These are phyloP conservation scores for Monoraphidium neglectum DNA, from an alignment of 139 green algal genomes.

Conservation along the genomic window DNA sequence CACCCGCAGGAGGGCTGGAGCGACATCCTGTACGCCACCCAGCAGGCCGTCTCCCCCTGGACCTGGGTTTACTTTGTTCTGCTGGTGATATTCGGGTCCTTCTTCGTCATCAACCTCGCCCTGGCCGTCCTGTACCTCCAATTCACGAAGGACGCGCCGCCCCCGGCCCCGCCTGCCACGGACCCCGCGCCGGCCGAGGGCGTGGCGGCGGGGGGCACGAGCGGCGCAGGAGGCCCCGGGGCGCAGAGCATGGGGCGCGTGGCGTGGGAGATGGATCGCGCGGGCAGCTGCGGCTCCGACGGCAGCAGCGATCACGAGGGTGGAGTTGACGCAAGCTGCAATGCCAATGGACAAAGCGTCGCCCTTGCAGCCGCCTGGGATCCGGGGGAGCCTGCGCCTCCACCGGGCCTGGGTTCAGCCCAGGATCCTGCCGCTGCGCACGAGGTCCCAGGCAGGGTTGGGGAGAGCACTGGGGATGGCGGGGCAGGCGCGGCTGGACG, in stretches of 20 bases:
- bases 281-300: slow-evolving; percentile 3
- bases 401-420: no score
- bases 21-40: slow-evolving; percentile 57
- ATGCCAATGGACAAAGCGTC: no score
- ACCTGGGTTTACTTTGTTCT: slow-evolving; percentile 72
- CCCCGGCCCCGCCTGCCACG: neutral
- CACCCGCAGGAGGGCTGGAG: slow-evolving; percentile 54
- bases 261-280: neutral
- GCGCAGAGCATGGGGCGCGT: neutral
- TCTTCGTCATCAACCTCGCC: slow-evolving; percentile 78
- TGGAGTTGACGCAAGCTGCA: no score
- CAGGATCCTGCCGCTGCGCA: no score
- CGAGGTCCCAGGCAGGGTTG: no score
- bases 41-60: slow-evolving; percentile 41
- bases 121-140: slow-evolving; percentile 65
- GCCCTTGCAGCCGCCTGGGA: no score
- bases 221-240: neutral
- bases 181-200: neutral
- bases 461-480: no score
- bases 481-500: no score
- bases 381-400: no score
- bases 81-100: slow-evolving; percentile 76
- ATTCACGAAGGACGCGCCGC: slow-evolving; percentile 33
- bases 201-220: neutral
- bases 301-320: neutral